phyloP scores from a whole-genome alignment of 495 filamentous ascomycete species.

The Amphirosellinia nigrospora region DNA sequence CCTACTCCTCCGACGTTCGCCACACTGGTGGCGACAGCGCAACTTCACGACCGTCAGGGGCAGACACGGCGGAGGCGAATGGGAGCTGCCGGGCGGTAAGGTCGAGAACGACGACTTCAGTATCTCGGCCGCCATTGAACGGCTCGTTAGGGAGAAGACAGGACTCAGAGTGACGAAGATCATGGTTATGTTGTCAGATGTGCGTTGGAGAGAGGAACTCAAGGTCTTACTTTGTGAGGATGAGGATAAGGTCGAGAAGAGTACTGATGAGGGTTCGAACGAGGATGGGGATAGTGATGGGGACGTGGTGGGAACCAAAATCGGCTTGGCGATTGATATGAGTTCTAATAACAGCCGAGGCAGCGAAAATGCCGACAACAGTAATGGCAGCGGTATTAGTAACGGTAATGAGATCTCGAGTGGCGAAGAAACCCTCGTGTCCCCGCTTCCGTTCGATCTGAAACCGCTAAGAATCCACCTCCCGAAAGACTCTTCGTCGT shows the following conservation, averaged over 20 bases:
- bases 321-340: not conserved
- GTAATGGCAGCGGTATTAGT: not conserved
- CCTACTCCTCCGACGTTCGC: conserved; percentile 31
- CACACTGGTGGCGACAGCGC: conserved; percentile 10
- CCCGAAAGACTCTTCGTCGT: not conserved
- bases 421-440: not conserved
- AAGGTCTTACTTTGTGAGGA: conserved; percentile 34
- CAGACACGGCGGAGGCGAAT: conserved; percentile 12
- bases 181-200: conserved; percentile 32
- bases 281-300: not conserved
- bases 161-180: conserved; percentile 32
- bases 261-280: not conserved
- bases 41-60: not conserved
- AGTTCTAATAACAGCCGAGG: not conserved
- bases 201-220: conserved; percentile 29
- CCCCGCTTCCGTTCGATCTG: not conserved
- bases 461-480: not conserved
- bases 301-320: not conserved
- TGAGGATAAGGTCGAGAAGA: not conserved
- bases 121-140: conserved; percentile 35
- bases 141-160: conserved; percentile 32
- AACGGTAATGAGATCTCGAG: not conserved
- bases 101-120: conserved; percentile 34
- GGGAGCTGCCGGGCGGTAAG: conserved; percentile 38
- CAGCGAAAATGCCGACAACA: not conserved